Base-by-base conservation (phyloP, 768 basidiomycete genomes). In the Rhizopogon roseolus region DNA sequence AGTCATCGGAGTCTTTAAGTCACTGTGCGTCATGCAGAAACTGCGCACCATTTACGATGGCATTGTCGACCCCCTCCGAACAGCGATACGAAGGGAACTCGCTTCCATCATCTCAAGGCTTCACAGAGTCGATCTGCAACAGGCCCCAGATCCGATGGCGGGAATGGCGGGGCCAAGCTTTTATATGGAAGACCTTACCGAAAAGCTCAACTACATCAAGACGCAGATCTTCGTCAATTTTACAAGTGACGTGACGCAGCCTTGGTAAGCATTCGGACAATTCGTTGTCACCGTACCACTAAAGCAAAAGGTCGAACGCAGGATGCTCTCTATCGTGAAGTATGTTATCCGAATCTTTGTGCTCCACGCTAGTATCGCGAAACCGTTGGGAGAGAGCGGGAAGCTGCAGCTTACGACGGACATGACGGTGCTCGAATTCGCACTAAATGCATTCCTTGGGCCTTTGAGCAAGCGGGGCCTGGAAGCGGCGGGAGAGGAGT, bases 381-480 rank as follows among this genome's bases (percentile, higher is more conserved):
- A 85, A 60, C 95, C 95, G 0, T 77, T 98, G 5, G 88, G 93
- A 5, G 97, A 99, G 73, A 81, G 81, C 54, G 94, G 95, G 13
- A 98, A 97, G 66, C 80, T 99, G 25, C 94, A 96, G 71, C 76
- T 98, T 58, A 92, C 93, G 54, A 90, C 85, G 44, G 96, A 99
- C 68, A 96, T 98, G 93, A 90, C 95, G 0, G 90, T 93, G 66
- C 78, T 98, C 56, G 97, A 99, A 72, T 97, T 98, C 66, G 85
- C 90, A 0, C 67, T 99, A 52, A 88, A 85, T 61, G 81, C 89
- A 4, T 90, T 98, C 66, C 75, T 86, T 73, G 76, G 77, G 48
- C 65, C 73, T 2, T 79, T 81, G 57, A 76, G 74, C 54, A 82
- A 84, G 61, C 81, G 85, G 5, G 81, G 83, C 60, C 73, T 96